These are phyloP conservation scores for Tilletiopsis washingtonensis DNA, from an alignment of 1,284 basidiomycete genomes.

Conservation along the genomic window DNA sequence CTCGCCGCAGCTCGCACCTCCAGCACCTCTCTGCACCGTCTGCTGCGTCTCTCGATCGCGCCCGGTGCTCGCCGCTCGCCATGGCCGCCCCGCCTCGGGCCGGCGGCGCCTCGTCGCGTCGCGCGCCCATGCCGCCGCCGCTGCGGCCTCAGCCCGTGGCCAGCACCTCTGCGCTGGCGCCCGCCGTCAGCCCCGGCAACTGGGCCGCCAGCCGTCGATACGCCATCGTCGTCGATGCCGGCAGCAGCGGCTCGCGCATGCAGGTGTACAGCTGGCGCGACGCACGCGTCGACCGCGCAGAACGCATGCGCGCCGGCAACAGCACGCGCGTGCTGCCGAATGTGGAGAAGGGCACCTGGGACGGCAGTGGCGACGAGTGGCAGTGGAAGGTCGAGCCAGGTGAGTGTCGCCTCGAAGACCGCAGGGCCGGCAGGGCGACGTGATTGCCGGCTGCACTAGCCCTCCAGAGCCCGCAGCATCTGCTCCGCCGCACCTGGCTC, in stretches of 20 bases:
- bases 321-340: slow-evolving; percentile 57
- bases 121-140: no score
- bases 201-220: slow-evolving; percentile 52
- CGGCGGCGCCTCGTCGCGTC: no score
- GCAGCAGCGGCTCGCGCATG: slow-evolving; percentile 88
- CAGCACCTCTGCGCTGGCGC: no score
- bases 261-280: slow-evolving; percentile 97
- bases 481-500: no score
- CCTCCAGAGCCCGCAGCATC: slow-evolving; percentile 15
- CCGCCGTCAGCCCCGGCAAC: neutral
- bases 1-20: no score
- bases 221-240: slow-evolving; percentile 94
- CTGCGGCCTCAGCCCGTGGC: no score
- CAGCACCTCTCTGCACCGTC: no score
- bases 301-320: slow-evolving; percentile 35
- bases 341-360: slow-evolving; percentile 83
- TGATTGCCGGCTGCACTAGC: no score
- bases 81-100: no score
- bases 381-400: slow-evolving; percentile 87
- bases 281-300: slow-evolving; percentile 55
- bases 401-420: slow-evolving; percentile 52
- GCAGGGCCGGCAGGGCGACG: no score
- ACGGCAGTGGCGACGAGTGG: slow-evolving; percentile 61
- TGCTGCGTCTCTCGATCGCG: no score
- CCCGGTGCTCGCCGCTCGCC: no score